Base-by-base conservation (phyloP, 139 green algal species). In the Raphidocelis subcapitata region DNA sequence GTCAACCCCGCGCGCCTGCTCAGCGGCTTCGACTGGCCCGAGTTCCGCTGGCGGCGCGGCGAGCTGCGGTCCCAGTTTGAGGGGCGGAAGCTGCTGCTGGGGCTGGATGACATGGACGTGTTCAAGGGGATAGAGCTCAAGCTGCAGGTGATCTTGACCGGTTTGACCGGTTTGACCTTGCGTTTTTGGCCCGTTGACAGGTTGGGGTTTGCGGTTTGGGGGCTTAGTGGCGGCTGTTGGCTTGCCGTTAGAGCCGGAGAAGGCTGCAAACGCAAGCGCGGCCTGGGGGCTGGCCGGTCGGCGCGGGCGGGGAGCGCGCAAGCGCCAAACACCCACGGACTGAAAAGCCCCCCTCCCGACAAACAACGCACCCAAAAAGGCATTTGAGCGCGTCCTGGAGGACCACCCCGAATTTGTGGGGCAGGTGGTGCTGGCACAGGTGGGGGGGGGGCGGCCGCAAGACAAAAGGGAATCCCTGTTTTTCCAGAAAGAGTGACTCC, bases 81-180 rank as follows among this genome's bases (percentile, higher is more conserved):
- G 31, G 82, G 81, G 2, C 66, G 67, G 69, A 85, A 54, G 29
- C 83, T 97, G 52, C 74, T 98, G 66, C 67, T 98, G 46, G 95
- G 93, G 12, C 85, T 98, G 46, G 95, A 99, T 72, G 95, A 99
- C 84, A 91, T 98, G 87, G 95, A 99, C 76, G 70, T 92, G 51
- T 99, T 99, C 85, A 99, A 99, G 81, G 86, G 86, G 23, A 87
- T 91, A 55, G 86, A 91, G 71, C 79, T 91, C 5, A 91, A 91
- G 80, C 84, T 91, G 54, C 65, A 80, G 70, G 75, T 62, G 47
- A n/a, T 12, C 33, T 51, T 33, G n/a, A n/a, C n/a, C n/a, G n/a
- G n/a, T n/a, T n/a, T n/a, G n/a, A n/a, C n/a, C n/a, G n/a, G n/a
- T n/a, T n/a, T n/a, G n/a, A n/a, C n/a, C n/a, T n/a, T n/a, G n/a